Base-by-base conservation (phyloP, 2,329 filamentous ascomycete genomes). In the Hypoxylon rubiginosum region DNA sequence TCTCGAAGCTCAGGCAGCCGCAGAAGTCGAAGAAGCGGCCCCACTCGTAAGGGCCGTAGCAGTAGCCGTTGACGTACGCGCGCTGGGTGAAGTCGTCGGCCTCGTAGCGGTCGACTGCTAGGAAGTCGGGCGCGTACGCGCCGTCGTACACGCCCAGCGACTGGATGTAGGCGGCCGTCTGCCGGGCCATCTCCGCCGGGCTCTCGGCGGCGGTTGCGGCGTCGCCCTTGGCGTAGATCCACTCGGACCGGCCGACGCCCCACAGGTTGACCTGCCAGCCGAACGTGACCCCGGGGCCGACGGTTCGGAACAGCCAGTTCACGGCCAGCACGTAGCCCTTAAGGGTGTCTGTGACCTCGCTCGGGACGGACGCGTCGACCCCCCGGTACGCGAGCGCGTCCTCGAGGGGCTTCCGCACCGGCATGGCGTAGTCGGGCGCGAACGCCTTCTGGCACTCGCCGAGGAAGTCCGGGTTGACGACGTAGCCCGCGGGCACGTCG, bases 71-170 rank as follows among this genome's bases (percentile, higher is more conserved):
- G 2, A 9, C 8, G 9, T 62, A 62, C 9, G n/a, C 59, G 51
- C 53, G 46, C 26, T 57, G 26, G 5, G 53, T 52, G 52, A 62
- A 57, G 46, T 57, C 53, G 19, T 58, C 54, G 7, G 54, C 61
- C 36, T 53, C 55, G 43, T 54, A 58, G n/a, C 54, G 61, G 49
- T 64, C 54, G 24, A 58, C 39, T 17, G 43, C 61, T 49, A 64
- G 49, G 30, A 64, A 54, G 21, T 58, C 49, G 9, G 61, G 54
- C 8, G 13, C 13, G 24, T 50, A 46, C 9, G 36, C 28, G 13
- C 39, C 41, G 24, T 43, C 43, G 15, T 64, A 54, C 39, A 58
- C 39, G 17, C 5, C 48, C 9, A 64, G 54, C 10, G 21, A 50
- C 49, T 50, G 54, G 30, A 64, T 36, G 41, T 58, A 58, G 11